Base-by-base conservation (phyloP, 805 yeast genomes). In the Ogataea haglerorum region DNA sequence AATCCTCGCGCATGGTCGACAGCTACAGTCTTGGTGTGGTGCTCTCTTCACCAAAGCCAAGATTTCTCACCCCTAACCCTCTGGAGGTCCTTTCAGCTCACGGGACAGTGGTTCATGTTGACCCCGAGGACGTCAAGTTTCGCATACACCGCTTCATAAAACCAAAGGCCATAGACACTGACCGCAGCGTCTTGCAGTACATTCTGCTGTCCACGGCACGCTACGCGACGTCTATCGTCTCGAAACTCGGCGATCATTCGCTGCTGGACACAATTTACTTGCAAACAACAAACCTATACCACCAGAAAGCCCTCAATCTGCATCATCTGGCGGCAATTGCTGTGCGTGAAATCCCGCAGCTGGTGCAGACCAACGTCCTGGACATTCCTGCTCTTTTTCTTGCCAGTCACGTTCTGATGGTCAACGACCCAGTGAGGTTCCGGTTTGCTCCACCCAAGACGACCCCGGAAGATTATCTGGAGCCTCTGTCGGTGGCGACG, bases 101-200 rank as follows among this genome's bases (percentile, higher is more conserved):
- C 24, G 72, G 73, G 13, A 83, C 81, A 45, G 81, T 78, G 43
- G 73, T 72, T 4, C 72, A 68, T 13, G 70, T 73, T 5, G 66
- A 70, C 5, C 75, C 68, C 24, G 67, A 63, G 32, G 73, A 67
- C 61, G 80, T 81, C 44, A 73, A 42, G 1, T 53, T 56, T 29
- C 26, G 34, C 10, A 18, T 46, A n/a, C 43, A 45, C 10, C 26
- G 39, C 3, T 51, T 54, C 23, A 35, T 53, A n/a, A 8, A 5
- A 3, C 38, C 33, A 5, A n/a, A 19, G 5, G 14, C n/a, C 17
- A 5, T 30, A 3, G 9, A 18, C 4, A 15, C 36, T 10, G 16
- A 15, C 27, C 33, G 26, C 13, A 8, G 12, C 2, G 14, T 16
- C 17, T 32, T 43, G 10, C 41, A 25, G 14, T 30, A 36, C 23